Evolutionary conservation across 352 stramenopile species (phyloP).

Genomic region (Pythium myriotylum): DNA sequence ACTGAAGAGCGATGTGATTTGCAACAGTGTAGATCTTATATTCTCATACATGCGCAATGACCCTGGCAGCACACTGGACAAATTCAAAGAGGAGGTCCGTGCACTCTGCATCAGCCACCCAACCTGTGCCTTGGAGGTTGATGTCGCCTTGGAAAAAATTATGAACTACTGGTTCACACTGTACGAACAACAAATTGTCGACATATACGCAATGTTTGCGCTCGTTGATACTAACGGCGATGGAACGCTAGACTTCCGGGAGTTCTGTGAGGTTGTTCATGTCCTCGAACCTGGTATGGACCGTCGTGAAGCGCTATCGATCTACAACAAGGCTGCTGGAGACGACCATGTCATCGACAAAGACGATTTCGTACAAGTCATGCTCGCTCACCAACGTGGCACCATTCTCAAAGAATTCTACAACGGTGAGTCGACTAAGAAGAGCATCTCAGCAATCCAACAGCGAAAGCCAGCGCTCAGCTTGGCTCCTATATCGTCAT

Average conservation of each 20-base stretch:
- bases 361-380: conserved; percentile 75
- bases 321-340: conserved; percentile 68
- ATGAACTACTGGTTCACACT: conserved; percentile 81
- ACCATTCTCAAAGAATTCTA: conserved; percentile 73
- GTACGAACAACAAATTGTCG: conserved; percentile 76
- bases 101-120: conserved; percentile 32
- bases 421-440: conserved; percentile 50
- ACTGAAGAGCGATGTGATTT: conserved; percentile 64
- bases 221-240: conserved; percentile 73
- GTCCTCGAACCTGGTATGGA: conserved; percentile 69
- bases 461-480: conserved; percentile 45
- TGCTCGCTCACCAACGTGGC: conserved; percentile 71
- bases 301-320: conserved; percentile 50
- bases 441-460: conserved; percentile 49
- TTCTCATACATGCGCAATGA: conserved; percentile 70
- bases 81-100: conserved; percentile 62
- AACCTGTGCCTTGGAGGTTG: conserved; percentile 52
- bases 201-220: conserved; percentile 76
- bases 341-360: conserved; percentile 83
- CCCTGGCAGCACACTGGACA: conserved; percentile 37
- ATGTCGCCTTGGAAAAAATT: conserved; percentile 72
- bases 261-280: conserved; percentile 70
- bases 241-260: conserved; percentile 68
- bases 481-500: neutral
- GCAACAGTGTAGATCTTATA: conserved; percentile 68